Base-by-base conservation (phyloP, 345 rosid species). In the Populus deltoides region DNA sequence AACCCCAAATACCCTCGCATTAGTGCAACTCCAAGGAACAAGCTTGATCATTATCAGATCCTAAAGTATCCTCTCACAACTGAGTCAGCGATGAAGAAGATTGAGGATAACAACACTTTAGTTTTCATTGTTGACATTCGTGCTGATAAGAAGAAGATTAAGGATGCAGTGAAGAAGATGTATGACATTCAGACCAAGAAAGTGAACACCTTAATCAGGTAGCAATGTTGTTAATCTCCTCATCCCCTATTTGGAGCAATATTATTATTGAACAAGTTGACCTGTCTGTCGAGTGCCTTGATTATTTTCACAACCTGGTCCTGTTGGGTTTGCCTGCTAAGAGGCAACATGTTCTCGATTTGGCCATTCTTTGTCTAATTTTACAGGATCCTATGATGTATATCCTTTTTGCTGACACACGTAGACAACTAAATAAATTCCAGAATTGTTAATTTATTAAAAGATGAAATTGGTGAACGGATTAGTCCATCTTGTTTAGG, bases 41-140 rank as follows among this genome's bases (percentile, higher is more conserved):
- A 95, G 90, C 88, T 95, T 9, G 99, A 93, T 47, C 99, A 93
- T 3, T 95, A 95, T 83, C 93, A 89, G 83, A 95, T 95, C 72
- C 89, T 95, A 73, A 92, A 95, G 84, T 95, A 81, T 76, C 99
- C 98, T 18, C 92, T 95, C 78, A 95, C 98, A n/a, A 95, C 99
- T 0, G 99, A 95, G 79, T 89, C 94, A 1, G 98, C 99, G 0
- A 95, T 95, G 99, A 95, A 93, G 83, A 95, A 93, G 88, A 95
- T 93, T 70, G 98, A 95, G 51, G 99, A 95, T 75, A 93, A 95
- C 89, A 95, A 95, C 86, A 95, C 98, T n/a, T 85, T 93, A 81
- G 98, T 95, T 11, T 95, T 95, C 89, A 95, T 95, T 63, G 99
- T 95, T 41, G 97, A 95, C 88, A 88, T 95, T 65, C 94, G 93